These are phyloP conservation scores for Dipteronia dyeriana DNA, from an alignment of 345 rosid genomes.

Conservation along the genomic window DNA sequence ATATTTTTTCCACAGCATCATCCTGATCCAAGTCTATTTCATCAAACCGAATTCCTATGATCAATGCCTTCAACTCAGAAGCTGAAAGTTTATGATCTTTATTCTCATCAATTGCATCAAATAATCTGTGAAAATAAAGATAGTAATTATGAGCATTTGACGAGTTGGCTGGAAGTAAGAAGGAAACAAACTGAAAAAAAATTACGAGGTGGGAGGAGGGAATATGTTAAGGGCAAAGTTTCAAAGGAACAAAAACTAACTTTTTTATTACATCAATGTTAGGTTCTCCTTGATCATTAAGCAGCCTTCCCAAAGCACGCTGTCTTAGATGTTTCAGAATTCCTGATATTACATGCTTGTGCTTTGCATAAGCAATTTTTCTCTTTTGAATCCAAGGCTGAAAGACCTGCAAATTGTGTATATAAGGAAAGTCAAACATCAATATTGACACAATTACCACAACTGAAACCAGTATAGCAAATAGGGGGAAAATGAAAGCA, in stretches of 20 bases:
- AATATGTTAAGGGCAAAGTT: background rate
- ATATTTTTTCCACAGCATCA: conserved; percentile 63
- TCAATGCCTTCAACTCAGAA: conserved; percentile 65
- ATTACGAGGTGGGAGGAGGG: background rate
- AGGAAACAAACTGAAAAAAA: background rate
- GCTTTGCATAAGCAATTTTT: conserved; percentile 70
- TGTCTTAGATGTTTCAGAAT: conserved; percentile 61
- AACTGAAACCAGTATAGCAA: background rate
- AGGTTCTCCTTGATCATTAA: conserved; percentile 61
- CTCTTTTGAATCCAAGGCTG: conserved; percentile 94
- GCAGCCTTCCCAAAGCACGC: conserved; percentile 71
- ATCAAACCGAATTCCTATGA: conserved; percentile 74
- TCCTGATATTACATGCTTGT: conserved; percentile 74
- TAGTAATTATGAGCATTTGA: background rate
- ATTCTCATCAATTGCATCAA: conserved; percentile 61
- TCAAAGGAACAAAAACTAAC: conserved; percentile 39
- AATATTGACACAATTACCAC: background rate
- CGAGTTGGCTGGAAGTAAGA: background rate
- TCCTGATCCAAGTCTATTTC: conserved; percentile 67
- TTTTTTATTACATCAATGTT: conserved; percentile 40
- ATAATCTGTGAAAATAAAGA: conserved; percentile 55
- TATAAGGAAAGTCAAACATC: conserved; percentile 23
- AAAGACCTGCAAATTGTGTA: conserved; percentile 37
- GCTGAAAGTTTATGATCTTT: conserved; percentile 44
- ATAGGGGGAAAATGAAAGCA: background rate